Base-by-base conservation (phyloP, 2,329 filamentous ascomycete genomes). In the Aspergillus fumigatus region DNA sequence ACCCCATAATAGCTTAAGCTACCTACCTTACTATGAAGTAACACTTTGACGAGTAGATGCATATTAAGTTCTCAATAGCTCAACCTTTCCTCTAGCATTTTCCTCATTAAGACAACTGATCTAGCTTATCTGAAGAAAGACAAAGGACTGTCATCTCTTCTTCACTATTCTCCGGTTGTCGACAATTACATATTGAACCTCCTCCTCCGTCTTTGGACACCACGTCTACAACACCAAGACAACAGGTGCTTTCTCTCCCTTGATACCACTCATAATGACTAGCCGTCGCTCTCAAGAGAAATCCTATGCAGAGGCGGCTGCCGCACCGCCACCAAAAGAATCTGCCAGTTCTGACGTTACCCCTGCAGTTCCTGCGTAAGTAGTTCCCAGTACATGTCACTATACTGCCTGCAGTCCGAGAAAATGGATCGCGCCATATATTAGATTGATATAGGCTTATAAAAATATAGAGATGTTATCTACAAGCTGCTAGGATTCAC, bases 401-500 rank as follows among this genome's bases (percentile, higher is more conserved):
- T 26, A 25, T 35, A 17, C 32, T 7, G 32, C 8, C 32, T 6
- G 32, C 32, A 17, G 14, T 38, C 14, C 14, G 14, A 38, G 14
- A 3, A 38, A 17, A 38, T 17, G 32, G 14, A 38, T 38, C 7
- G 14, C 2, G 2, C 14, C 43, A 64, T 48, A 3, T 32, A n/a
- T 25, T 25, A 3, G 19, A n/a, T 25, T 52, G 49, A 54, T 54
- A 43, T 10, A 48, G 48, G 51, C n/a, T 50, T 21, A 48, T 50
- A 10, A 10, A 54, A 57, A 43, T 51, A 91, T 54, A 73, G 91
- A 56, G 81, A 88, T 69, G 92, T 97, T 63, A 94, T 99, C 62
- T 78, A 87, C 69, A 99, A 97, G 77, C 85, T 99, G 21, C 82
- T 97, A 17, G 87, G 84, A 61, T 97, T 97, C 77, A 96, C 92